These are phyloP conservation scores for Malus hybrid DNA, from an alignment of 331 rosid genomes.

Conservation along the genomic window DNA sequence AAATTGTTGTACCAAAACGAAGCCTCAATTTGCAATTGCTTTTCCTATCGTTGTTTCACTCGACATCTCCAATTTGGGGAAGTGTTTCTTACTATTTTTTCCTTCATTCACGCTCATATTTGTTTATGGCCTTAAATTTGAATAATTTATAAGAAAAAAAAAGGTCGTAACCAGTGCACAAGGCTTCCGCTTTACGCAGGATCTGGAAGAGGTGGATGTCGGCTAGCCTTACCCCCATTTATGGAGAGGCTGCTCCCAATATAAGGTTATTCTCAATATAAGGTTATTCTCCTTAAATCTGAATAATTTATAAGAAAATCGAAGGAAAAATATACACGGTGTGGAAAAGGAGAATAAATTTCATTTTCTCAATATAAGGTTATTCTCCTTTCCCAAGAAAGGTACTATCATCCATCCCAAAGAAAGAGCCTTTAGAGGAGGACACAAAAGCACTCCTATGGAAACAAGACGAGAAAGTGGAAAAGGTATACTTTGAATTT, in stretches of 20 bases:
- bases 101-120: background rate
- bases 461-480: slow-evolving; percentile 22
- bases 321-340: too few species aligned
- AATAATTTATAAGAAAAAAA: background rate
- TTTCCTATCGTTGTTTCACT: background rate
- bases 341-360: background rate
- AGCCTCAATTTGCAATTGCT: background rate
- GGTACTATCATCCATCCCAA: slow-evolving; percentile 17
- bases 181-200: too few species aligned
- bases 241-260: too few species aligned
- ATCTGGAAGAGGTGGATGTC: too few species aligned
- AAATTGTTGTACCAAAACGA: background rate
- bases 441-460: background rate
- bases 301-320: background rate
- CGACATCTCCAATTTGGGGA: background rate
- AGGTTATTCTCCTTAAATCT: too few species aligned
- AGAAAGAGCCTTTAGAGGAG: background rate
- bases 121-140: too few species aligned
- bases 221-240: too few species aligned
- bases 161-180: too few species aligned
- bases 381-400: slow-evolving; percentile 26
- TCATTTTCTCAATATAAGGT: background rate
- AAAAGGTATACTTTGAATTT: slow-evolving; percentile 37
- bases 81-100: background rate
- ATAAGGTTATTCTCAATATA: too few species aligned